A percentile compares a stretch with the other conserved stretches of the same genome.
Conservation (phyloP, 2,329 filamentous ascomycete species). For the Aspergillus sp. region DNA sequence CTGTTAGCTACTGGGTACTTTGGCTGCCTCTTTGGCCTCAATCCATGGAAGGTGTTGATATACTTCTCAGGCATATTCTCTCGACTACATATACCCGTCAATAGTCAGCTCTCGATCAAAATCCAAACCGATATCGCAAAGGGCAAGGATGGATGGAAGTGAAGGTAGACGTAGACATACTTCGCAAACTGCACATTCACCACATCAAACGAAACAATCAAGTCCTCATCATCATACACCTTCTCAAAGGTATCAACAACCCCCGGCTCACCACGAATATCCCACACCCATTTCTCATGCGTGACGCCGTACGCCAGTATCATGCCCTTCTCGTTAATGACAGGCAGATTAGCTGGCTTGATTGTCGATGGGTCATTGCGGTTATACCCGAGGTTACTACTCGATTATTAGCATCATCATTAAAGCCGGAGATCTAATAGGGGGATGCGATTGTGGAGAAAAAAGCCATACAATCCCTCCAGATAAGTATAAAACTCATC, state of each 20-base stretch:
- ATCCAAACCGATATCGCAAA: too few species aligned
- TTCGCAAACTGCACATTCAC: conserved; percentile 48
- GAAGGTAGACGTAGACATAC: background rate
- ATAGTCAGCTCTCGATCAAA: background rate
- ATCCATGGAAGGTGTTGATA: background rate
- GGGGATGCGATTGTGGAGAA: background rate
- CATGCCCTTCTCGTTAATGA: conserved; percentile 52
- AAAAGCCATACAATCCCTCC: conserved; percentile 21
- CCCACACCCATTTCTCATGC: conserved; percentile 53
- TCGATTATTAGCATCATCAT: background rate
- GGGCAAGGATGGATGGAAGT: too few species aligned
- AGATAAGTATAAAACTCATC: conserved; percentile 22
- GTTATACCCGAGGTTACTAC: conserved; percentile 35
- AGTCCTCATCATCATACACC: conserved; percentile 46
- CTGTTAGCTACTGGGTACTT: background rate
- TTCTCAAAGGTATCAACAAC: conserved; percentile 49
- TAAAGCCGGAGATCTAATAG: background rate
- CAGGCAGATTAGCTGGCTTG: conserved; percentile 33
- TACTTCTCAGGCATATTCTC: conserved; percentile 18
- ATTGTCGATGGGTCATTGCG: conserved; percentile 35
- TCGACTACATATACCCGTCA: background rate
- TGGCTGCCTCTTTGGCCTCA: background rate
- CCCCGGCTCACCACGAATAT: conserved; percentile 47
- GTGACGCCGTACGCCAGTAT: conserved; percentile 47
- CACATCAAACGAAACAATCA: conserved; percentile 52